Evolutionary conservation across 805 yeast species (phyloP).

Genomic region (Starmerella powellii): DNA sequence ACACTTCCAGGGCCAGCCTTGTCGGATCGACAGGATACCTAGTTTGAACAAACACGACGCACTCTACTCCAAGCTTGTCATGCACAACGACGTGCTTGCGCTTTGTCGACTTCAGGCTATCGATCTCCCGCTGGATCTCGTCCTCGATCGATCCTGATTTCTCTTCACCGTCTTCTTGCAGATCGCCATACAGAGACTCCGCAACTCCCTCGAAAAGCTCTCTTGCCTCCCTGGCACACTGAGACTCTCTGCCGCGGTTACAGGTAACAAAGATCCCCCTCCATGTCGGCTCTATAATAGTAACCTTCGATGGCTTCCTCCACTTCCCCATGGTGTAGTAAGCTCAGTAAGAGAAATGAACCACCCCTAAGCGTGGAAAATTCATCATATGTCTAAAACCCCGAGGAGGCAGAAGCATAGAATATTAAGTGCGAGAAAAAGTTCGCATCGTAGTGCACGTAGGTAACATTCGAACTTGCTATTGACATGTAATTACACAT

Average conservation of each 20-base stretch:
- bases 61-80: constrained; percentile 29
- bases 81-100: constrained; percentile 23
- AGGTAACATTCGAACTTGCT: too few relatives aligned
- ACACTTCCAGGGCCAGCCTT: constrained; percentile 48
- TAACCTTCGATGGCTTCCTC: constrained; percentile 16
- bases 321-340: constrained; percentile 12
- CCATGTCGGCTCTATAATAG: constrained; percentile 61
- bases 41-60: constrained; percentile 69
- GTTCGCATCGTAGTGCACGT: too few relatives aligned
- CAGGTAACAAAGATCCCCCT: constrained; percentile 86
- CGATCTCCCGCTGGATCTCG: constrained; percentile 52
- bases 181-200: constrained; percentile 20
- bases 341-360: neutral
- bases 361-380: too few relatives aligned
- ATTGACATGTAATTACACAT: too few relatives aligned
- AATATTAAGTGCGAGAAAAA: too few relatives aligned
- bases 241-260: constrained; percentile 56
- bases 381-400: too few relatives aligned
- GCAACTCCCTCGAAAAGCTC: constrained; percentile 30
- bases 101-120: constrained; percentile 38
- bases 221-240: constrained; percentile 21
- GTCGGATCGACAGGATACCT: constrained; percentile 72
- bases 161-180: constrained; percentile 17
- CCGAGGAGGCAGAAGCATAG: too few relatives aligned
- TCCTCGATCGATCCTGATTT: constrained; percentile 54